Evolutionary conservation across 1,139 yeast species (phyloP), one percentile per base, ranked within the genome.

Genomic region (Debaryomyces nepalensis): DNA sequence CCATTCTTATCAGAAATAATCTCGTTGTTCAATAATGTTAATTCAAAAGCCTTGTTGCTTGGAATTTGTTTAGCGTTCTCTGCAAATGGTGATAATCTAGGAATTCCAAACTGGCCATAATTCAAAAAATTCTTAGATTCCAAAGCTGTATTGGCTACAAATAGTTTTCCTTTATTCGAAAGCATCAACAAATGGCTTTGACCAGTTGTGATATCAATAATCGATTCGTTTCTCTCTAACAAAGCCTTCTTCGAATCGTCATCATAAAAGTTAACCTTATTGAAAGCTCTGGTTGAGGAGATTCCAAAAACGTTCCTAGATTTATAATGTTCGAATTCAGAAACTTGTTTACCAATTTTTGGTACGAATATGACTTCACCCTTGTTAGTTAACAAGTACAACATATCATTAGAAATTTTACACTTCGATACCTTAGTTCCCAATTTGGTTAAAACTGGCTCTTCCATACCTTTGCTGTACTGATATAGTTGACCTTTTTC

Each of bases 51-150:
- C 27, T 51, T 44, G 44, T 70, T 63, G 8, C 50, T 20, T 2
- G 72, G 67, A 10, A 67, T 52, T 4, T 44, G 40, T 4, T 46
- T 44, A 4, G 44, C 40, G 3, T 48, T 43, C 5, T 40, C 45
- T 2, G 45, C 81, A 52, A 80, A 82, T 44, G 88, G 91, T 0
- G 96, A 82, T 51, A 71, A 77, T 10, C 68, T 63, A 0, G 96
- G 95, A 15, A 87, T 61, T 10, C 98, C 98, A 62, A 76, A 87
- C 64, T 91, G 98, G 5, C 97, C 98, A 51, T 30, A 84, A 75
- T 63, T 77, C 24, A 18, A 56, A 40, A 40, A 66, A 50, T 40
- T 54, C 30, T 5, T 50, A 47, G 43, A 55, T 5, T 35, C 47
- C 16, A 59, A 50, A 0, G 83, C 82, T 0, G 95, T 78, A 10